A percentile compares a stretch with the other conserved stretches of the same genome.
These are phyloP conservation scores for Aspergillus melleus DNA, from an alignment of 2,329 filamentous ascomycete genomes.

Conservation along the genomic window DNA sequence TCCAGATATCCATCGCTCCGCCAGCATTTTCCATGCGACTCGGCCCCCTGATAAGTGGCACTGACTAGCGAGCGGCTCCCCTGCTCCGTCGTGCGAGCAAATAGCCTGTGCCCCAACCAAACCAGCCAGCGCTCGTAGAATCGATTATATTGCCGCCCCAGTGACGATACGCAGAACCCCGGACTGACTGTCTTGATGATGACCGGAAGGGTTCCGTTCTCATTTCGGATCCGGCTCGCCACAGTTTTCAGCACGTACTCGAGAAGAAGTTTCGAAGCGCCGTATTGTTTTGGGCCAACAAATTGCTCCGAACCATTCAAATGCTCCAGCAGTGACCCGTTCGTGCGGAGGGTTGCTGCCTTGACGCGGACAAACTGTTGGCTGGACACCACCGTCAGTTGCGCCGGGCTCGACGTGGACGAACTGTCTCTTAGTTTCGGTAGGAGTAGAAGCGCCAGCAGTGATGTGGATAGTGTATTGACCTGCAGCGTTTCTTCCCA, in stretches of 20 bases:
- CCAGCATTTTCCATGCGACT: conserved; percentile 48
- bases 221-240: conserved; percentile 29
- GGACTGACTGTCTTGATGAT: conserved; percentile 49
- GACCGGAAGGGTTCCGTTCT: conserved; percentile 38
- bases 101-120: conserved; percentile 37
- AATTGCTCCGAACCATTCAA: conserved; percentile 34
- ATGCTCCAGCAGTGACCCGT: conserved; percentile 33
- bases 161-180: conserved; percentile 44
- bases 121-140: conserved; percentile 36
- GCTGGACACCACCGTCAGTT: conserved; percentile 49
- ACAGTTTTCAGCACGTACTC: conserved; percentile 45
- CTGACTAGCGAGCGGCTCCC: conserved; percentile 46
- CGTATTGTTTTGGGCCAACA: conserved; percentile 38
- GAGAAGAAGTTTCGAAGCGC: conserved; percentile 44
- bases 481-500: conserved; percentile 58
- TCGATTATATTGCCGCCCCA: conserved; percentile 42
- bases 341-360: conserved; percentile 31
- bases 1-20: conserved; percentile 40
- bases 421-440: conserved; percentile 45
- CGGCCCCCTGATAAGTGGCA: conserved; percentile 42
- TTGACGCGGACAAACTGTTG: conserved; percentile 38
- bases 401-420: conserved; percentile 30
- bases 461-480: conserved; percentile 57
- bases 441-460: conserved; percentile 55
- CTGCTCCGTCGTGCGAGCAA: conserved; percentile 45